Evolutionary conservation across 2,329 filamentous ascomycete species (phyloP).

Genomic region (Penicillium sp.): DNA sequence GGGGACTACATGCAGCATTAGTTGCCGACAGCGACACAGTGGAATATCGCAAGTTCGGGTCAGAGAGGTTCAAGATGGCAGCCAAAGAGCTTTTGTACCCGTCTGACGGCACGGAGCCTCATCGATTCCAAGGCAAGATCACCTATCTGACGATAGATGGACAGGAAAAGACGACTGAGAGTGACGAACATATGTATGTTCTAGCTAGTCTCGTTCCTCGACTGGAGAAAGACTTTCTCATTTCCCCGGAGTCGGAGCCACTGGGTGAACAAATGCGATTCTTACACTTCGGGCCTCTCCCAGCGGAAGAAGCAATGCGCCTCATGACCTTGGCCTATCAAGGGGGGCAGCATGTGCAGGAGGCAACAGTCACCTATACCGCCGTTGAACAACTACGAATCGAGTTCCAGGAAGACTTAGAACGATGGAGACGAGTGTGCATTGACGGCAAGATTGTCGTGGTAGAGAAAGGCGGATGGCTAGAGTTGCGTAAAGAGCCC

Average conservation of each 20-base stretch:
- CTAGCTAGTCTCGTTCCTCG: conserved; percentile 76
- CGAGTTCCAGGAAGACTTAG: conserved; percentile 59
- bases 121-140: conserved; percentile 58
- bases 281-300: conserved; percentile 71
- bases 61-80: conserved; percentile 79
- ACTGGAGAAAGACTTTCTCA: conserved; percentile 77
- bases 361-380: conserved; percentile 67
- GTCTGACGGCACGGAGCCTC: conserved; percentile 51
- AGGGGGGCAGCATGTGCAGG: conserved; percentile 55
- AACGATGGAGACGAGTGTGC: conserved; percentile 79
- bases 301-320: conserved; percentile 68
- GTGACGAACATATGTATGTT: conserved; percentile 69
- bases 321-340: conserved; percentile 69
- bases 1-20: conserved; percentile 84
- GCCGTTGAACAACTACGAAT: conserved; percentile 68
- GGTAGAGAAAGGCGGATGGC: conserved; percentile 68
- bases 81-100: conserved; percentile 72
- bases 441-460: conserved; percentile 87
- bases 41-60: conserved; percentile 74
- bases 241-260: conserved; percentile 71
- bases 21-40: conserved; percentile 89
- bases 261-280: conserved; percentile 70
- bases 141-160: conserved; percentile 38
- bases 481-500: conserved; percentile 56
- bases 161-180: conserved; percentile 34